Evolutionary conservation across 2,329 filamentous ascomycete species (phyloP).

Genomic region (Colletotrichum chlorophyti): DNA sequence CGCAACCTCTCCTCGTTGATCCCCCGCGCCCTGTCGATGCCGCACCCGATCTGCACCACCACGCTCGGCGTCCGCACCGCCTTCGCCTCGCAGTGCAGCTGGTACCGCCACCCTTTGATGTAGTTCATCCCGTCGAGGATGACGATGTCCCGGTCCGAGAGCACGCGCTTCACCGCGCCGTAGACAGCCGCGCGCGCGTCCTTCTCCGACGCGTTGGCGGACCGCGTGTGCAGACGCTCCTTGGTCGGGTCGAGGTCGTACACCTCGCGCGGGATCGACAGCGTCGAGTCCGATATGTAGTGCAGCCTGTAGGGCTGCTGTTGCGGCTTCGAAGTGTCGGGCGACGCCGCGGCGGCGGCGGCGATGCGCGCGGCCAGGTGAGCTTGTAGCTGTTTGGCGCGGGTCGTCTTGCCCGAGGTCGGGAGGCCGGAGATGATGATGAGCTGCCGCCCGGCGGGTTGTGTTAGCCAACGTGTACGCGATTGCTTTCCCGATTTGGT

Average conservation of each 20-base stretch:
- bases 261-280: slow-evolving; percentile 72
- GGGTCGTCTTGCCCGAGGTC: slow-evolving; percentile 72
- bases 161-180: slow-evolving; percentile 78
- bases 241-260: slow-evolving; percentile 68
- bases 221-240: slow-evolving; percentile 66
- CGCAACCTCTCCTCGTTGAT: slow-evolving; percentile 68
- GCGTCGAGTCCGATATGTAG: slow-evolving; percentile 75
- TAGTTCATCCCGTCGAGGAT: slow-evolving; percentile 84
- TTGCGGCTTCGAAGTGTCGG: no score
- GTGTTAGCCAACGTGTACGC: not conserved
- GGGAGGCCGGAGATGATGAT: slow-evolving; percentile 73
- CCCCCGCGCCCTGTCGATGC: slow-evolving; percentile 55
- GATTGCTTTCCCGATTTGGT: no score
- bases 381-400: slow-evolving; percentile 69
- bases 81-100: slow-evolving; percentile 85
- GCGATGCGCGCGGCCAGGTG: slow-evolving; percentile 68
- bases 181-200: slow-evolving; percentile 80
- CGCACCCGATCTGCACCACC: slow-evolving; percentile 71
- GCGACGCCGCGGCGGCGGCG: not conserved
- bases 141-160: slow-evolving; percentile 77
- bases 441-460: slow-evolving; percentile 63
- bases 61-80: slow-evolving; percentile 78
- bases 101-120: slow-evolving; percentile 90
- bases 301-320: slow-evolving; percentile 67
- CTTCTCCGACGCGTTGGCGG: slow-evolving; percentile 79